These are phyloP conservation scores for Raffaelea ambrosiae DNA, from an alignment of 2,329 filamentous ascomycete genomes.

Conservation along the genomic window DNA sequence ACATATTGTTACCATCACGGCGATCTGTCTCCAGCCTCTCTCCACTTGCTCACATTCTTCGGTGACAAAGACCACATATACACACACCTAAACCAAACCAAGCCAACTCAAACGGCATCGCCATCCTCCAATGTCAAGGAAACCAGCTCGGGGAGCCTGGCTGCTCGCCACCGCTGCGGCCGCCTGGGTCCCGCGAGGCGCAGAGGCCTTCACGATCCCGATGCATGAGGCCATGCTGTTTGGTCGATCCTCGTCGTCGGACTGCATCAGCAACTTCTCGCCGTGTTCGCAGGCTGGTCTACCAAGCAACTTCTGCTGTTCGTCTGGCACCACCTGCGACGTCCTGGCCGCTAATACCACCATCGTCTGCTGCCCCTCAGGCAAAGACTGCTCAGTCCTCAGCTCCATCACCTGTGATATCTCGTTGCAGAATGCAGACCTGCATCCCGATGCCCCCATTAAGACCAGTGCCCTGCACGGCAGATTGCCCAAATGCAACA, in stretches of 20 bases:
- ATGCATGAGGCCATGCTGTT: conserved; percentile 2
- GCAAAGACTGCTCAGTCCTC: conserved; percentile 50
- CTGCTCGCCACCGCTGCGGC: conserved; percentile 27
- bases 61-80: background rate
- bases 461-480: conserved; percentile 57
- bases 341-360: conserved; percentile 56
- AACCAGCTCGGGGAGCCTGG: conserved; percentile 20
- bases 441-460: conserved; percentile 48
- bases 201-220: conserved; percentile 27
- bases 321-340: conserved; percentile 43
- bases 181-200: conserved; percentile 13
- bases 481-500: conserved; percentile 48
- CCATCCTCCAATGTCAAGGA: conserved; percentile 1
- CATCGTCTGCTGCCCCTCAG: conserved; percentile 60
- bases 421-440: conserved; percentile 50
- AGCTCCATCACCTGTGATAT: conserved; percentile 57
- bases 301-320: conserved; percentile 61
- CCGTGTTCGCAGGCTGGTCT: conserved; percentile 45
- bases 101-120: background rate
- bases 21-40: no score
- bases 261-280: conserved; percentile 27
- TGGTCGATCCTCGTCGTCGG: background rate
- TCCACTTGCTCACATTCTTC: no score
- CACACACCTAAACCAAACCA: background rate
- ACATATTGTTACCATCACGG: no score